phyloP scores from a whole-genome alignment of 495 filamentous ascomycete genomes.

The Xylaria nigripes region DNA sequence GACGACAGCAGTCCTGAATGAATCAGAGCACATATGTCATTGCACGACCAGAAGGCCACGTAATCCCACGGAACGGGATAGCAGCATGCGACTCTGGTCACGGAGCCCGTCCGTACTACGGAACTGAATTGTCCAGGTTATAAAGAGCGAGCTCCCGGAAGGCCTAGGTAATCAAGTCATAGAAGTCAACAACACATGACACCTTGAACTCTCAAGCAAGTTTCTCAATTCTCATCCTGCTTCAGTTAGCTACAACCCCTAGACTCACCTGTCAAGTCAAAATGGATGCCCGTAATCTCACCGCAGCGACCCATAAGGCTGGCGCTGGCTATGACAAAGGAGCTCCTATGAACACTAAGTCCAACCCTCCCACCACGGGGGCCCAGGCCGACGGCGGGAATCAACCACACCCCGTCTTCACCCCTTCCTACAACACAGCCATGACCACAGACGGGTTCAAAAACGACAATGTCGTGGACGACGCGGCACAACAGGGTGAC shows the following conservation, averaged over 20 bases:
- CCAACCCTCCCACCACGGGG: neutral
- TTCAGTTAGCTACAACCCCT: neutral
- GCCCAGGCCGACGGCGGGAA: neutral
- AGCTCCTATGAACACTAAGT: neutral
- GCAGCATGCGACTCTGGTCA: neutral
- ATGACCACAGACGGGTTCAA: slow-evolving; percentile 10
- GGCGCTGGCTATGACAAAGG: neutral
- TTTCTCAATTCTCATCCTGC: neutral
- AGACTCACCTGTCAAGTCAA: neutral
- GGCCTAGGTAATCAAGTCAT: neutral
- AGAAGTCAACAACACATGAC: neutral
- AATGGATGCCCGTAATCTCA: neutral
- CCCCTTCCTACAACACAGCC: neutral
- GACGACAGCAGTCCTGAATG: neutral
- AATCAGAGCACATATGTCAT: slow-evolving; percentile 2
- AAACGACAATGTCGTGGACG: neutral
- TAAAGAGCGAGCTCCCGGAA: neutral
- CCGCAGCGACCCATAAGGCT: neutral
- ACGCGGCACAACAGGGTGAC: neutral
- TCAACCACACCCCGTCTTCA: neutral
- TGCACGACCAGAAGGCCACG: slow-evolving; percentile 8
- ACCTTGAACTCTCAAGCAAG: neutral
- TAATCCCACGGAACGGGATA: neutral
- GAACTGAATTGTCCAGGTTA: neutral
- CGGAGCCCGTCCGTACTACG: neutral